phyloP scores from a whole-genome alignment of 2,329 filamentous ascomycete species.

The Trichoderma sp. region DNA sequence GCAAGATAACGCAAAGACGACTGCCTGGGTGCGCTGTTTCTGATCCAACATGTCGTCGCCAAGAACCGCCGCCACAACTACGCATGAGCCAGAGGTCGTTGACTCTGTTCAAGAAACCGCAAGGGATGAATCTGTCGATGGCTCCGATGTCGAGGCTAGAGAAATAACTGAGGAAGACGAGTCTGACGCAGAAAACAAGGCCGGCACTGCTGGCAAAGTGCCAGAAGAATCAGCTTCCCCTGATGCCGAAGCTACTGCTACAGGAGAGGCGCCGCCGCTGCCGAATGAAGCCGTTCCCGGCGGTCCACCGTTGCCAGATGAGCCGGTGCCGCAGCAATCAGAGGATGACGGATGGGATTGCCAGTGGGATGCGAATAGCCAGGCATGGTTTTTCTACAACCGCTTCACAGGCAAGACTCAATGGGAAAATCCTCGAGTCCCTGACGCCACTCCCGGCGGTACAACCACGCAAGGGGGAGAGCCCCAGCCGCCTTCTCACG shows the following conservation, averaged over 20 bases:
- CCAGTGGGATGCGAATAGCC: slow-evolving; percentile 66
- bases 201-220: slow-evolving; percentile 8
- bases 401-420: slow-evolving; percentile 70
- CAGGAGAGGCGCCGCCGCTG: slow-evolving; percentile 31
- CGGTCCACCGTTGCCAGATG: slow-evolving; percentile 42
- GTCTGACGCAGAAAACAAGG: slow-evolving; percentile 19
- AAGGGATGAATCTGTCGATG: slow-evolving; percentile 23
- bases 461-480: slow-evolving; percentile 2
- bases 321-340: slow-evolving; percentile 44
- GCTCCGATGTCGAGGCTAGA: slow-evolving; percentile 5
- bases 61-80: neutral
- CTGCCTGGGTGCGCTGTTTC: neutral
- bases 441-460: slow-evolving; percentile 38
- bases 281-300: slow-evolving; percentile 33
- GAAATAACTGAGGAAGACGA: slow-evolving; percentile 22
- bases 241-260: slow-evolving; percentile 22
- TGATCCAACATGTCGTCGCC: slow-evolving; percentile 17
- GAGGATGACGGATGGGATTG: slow-evolving; percentile 77
- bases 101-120: slow-evolving; percentile 9
- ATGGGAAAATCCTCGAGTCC: slow-evolving; percentile 82
- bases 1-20: neutral
- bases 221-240: slow-evolving; percentile 10
- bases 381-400: slow-evolving; percentile 82
- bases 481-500: slow-evolving; percentile 35
- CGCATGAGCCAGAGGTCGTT: slow-evolving; percentile 14